Base-by-base conservation (phyloP, 1,139 yeast genomes). In the Blastobotrys serpentis region DNA sequence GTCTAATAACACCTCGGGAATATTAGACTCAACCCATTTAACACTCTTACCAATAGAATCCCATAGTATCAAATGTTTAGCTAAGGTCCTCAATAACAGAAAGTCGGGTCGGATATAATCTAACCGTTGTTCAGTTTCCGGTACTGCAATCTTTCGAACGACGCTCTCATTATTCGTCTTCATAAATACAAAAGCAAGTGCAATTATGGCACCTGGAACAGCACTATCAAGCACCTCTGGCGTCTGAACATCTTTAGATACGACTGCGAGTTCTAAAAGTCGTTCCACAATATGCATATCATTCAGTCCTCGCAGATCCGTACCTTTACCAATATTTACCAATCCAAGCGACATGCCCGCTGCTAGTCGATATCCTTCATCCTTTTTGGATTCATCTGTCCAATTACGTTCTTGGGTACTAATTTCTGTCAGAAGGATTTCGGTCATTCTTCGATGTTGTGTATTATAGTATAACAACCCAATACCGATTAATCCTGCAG, bases 291-390 rank as follows among this genome's bases (percentile, higher is more conserved):
- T 78, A 59, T 78, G 84, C 0, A 86, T 78, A 62, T 86, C 95
- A 56, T 79, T 76, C 39, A 82, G 68, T 0, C 86, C 84, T 43
- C 77, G 71, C 46, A 83, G 68, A 51, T 78, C 80, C 50, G 77
- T 75, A 0, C 95, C 96, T 55, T 80, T 79, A 1, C 95, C 96
- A 32, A 89, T 67, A 61, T 90, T 89, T n/a, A 90, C 83, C 53
- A 82, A 78, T 0, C 99, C 99, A 21, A 90, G 67, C 0, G 96
- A 80, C 42, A 92, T 77, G 0, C 98, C 98, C 0, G 96, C 92
- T 0, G 96, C 86, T 30, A 90, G 70, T 52, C 95, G 74, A 60
- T 92, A 90, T 0, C 95, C 88, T 65, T 92, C 98, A 63, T 82
- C 64, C 32, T 52, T 52, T 7, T 51, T 48, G 10, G 54, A 43